Evolutionary conservation across 1,139 yeast species (phyloP), one percentile per base, ranked within the genome.

Genomic region (Hemisphaericaspora subhashii): DNA sequence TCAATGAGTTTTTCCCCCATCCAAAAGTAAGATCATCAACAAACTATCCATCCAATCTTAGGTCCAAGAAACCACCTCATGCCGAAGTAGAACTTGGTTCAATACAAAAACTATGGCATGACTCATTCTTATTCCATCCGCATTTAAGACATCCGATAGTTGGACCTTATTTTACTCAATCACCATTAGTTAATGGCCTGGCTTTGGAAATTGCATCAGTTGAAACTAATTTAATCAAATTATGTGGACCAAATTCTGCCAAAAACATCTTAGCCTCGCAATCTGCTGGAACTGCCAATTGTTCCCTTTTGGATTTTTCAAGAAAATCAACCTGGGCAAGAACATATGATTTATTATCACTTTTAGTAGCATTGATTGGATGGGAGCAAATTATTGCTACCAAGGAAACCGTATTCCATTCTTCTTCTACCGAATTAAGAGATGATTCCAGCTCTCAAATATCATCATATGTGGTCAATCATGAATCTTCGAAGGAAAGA

Each of bases 311-410:
- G 16, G 72, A 68, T 39, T 69, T 68, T 44, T 54, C 56, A 31
- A 52, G 54, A 33, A 60, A 54, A 26, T 66, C 73, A 0, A 66
- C 73, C 2, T 70, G 75, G 74, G 76, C 76, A 5, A 57, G 72
- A 39, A 54, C 67, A 32, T 71, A 68, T 46, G 73, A 69, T 41
- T 48, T 71, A 27, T 44, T 71, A 34, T 60, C 74, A 3, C 55
- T 65, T 22, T 54, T 70, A 30, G 60, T 66, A 1, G 73, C 75
- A 1, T 41, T 58, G 14, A 55, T 61, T 22, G 76, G 76, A 2
- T 71, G 77, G 77, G 74, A 70, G 39, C 49, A 52, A 32, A 39
- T 35, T 8, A 36, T 46, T 7, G 35, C 40, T 9, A 30, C 38
- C n/a, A 42, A 41, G 23, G 44, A 35, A 9, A 36, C 28, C 8